A percentile compares a stretch with the other conserved stretches of the same genome.
These are phyloP conservation scores for Stachybotrys chlorohalonatus DNA, from an alignment of 2,329 filamentous ascomycete genomes.

Conservation along the genomic window DNA sequence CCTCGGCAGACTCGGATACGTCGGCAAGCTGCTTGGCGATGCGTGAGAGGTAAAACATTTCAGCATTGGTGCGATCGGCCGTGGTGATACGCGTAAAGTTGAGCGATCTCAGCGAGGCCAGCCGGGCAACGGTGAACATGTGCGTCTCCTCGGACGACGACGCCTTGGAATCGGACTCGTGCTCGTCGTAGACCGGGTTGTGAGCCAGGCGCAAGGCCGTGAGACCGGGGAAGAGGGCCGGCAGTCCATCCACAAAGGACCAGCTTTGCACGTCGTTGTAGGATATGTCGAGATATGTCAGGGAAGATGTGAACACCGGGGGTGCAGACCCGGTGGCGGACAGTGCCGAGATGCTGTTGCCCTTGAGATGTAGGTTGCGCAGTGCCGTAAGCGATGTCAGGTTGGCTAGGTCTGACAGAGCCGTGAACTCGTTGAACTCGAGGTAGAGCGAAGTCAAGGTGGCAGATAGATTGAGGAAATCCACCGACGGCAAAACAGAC, in stretches of 20 bases:
- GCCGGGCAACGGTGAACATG: slow-evolving; percentile 76
- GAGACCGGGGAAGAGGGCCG: slow-evolving; percentile 61
- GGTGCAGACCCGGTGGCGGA: slow-evolving; percentile 12
- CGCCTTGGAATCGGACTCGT: slow-evolving; percentile 30
- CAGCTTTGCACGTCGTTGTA: slow-evolving; percentile 63
- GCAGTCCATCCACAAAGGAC: slow-evolving; percentile 64
- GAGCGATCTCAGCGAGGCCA: slow-evolving; percentile 57
- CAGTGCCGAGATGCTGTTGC: slow-evolving; percentile 56
- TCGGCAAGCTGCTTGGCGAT: slow-evolving; percentile 68
- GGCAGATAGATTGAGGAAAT: slow-evolving; percentile 30
- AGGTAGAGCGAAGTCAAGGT: slow-evolving; percentile 57
- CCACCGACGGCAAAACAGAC: slow-evolving; percentile 33
- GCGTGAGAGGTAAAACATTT: slow-evolving; percentile 84
- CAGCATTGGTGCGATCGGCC: slow-evolving; percentile 75
- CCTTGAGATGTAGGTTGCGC: slow-evolving; percentile 61
- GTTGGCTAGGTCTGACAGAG: slow-evolving; percentile 45
- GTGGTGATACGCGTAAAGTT: slow-evolving; percentile 65
- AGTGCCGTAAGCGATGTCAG: slow-evolving; percentile 44
- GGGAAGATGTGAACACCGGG: slow-evolving; percentile 40
- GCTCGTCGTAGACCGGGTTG: slow-evolving; percentile 70
- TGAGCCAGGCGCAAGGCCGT: slow-evolving; percentile 69
- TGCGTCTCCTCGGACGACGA: slow-evolving; percentile 68
- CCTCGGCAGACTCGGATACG: slow-evolving; percentile 43
- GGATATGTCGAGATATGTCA: slow-evolving; percentile 64
- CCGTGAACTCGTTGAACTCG: slow-evolving; percentile 61